phyloP scores from a whole-genome alignment of 768 basidiomycete species.

The Lanmaoa rubissima region DNA sequence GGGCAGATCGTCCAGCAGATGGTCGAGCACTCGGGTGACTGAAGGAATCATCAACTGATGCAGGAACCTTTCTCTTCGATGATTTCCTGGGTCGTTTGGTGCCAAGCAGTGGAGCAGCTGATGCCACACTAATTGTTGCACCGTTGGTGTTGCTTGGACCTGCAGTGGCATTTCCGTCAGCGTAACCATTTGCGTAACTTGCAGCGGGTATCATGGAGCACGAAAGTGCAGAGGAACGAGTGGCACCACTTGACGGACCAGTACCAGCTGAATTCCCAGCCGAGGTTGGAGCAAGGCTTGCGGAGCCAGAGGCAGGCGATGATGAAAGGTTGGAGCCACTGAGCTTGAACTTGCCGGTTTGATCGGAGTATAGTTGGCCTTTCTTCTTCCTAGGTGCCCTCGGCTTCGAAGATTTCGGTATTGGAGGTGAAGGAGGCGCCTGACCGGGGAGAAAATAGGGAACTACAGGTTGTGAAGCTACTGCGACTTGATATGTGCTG shows the following conservation, averaged over 20 bases:
- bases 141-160: background rate
- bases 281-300: conserved; percentile 35
- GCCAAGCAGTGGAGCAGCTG: background rate
- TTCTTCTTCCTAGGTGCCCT: conserved; percentile 32
- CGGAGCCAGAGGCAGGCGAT: conserved; percentile 33
- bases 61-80: conserved; percentile 7
- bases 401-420: conserved; percentile 28
- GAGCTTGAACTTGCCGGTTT: conserved; percentile 51
- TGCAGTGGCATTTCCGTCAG: conserved; percentile 5
- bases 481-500: conserved; percentile 30
- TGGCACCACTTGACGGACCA: background rate
- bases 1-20: conserved; percentile 5
- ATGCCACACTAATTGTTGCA: background rate
- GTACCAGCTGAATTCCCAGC: conserved; percentile 5
- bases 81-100: conserved; percentile 15
- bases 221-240: background rate
- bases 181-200: background rate
- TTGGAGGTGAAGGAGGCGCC: conserved; percentile 22
- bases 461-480: conserved; percentile 20
- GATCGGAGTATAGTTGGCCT: conserved; percentile 41
- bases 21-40: conserved; percentile 7
- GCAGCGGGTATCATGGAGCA: conserved; percentile 2
- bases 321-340: conserved; percentile 19
- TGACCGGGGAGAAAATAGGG: conserved; percentile 57
- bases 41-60: background rate